Evolutionary conservation across 139 green algal genomes (phyloP).

Genomic region (Eudorina sp.): DNA sequence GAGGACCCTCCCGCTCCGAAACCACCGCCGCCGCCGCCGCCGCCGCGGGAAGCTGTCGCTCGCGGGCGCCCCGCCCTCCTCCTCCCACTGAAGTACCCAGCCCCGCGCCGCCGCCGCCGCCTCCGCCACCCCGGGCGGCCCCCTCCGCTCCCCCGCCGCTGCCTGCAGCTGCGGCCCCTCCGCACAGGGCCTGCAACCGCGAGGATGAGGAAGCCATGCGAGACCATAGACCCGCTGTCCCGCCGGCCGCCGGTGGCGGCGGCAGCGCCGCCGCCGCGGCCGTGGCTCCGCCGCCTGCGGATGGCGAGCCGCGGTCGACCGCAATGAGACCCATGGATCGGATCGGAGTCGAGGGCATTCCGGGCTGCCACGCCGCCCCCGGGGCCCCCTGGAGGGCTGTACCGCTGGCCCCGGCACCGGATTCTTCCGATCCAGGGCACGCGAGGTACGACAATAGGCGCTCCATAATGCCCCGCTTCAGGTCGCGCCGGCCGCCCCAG

Average conservation of each 20-base stretch:
- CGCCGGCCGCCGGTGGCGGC: not conserved
- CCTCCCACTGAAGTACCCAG: too few species aligned
- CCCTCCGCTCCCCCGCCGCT: too few species aligned
- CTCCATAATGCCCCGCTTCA: conserved; percentile 24
- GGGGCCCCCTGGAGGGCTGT: not conserved
- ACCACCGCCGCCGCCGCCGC: not conserved
- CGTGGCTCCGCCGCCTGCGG: too few species aligned
- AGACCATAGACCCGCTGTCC: not conserved
- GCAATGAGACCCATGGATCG: too few species aligned
- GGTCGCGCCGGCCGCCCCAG: not conserved
- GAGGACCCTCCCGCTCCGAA: not conserved
- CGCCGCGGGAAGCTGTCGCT: not conserved
- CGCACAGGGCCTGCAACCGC: conserved; percentile 11
- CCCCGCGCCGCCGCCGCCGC: not conserved
- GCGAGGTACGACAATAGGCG: conserved; percentile 32
- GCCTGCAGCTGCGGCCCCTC: not conserved
- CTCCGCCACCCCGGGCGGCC: not conserved
- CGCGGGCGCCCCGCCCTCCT: not conserved
- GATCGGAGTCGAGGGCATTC: too few species aligned
- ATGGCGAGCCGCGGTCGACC: too few species aligned
- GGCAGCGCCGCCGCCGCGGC: not conserved
- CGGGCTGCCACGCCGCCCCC: too few species aligned
- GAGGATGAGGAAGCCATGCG: not conserved
- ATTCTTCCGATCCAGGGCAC: not conserved
- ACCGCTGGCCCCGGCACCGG: not conserved